Evolutionary conservation across 805 yeast species (phyloP).

Genomic region (Saccharomycopsis fodiens): DNA sequence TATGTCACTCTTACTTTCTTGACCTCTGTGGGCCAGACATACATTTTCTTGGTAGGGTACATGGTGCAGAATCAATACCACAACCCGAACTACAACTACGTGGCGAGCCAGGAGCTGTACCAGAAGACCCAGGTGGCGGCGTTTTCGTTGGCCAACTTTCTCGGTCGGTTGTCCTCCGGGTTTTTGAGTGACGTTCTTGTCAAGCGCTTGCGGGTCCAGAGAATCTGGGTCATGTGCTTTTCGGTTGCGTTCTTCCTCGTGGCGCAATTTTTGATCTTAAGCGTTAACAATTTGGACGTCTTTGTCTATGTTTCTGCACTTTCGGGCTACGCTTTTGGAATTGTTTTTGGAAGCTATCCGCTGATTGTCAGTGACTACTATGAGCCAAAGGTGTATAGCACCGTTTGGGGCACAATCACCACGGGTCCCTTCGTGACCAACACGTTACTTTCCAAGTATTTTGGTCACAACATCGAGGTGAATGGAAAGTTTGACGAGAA

Average conservation of each 20-base stretch:
- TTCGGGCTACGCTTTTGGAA: slow-evolving; percentile 62
- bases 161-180: slow-evolving; percentile 44
- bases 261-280: slow-evolving; percentile 31
- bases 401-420: slow-evolving; percentile 69
- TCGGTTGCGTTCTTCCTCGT: slow-evolving; percentile 32
- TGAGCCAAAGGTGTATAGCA: slow-evolving; percentile 60
- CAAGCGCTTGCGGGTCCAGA: slow-evolving; percentile 42
- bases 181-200: slow-evolving; percentile 55
- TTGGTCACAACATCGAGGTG: slow-evolving; percentile 47
- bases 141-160: slow-evolving; percentile 16
- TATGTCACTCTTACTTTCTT: slow-evolving; percentile 10
- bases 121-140: slow-evolving; percentile 17
- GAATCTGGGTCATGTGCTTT: slow-evolving; percentile 55
- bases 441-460: slow-evolving; percentile 43
- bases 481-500: slow-evolving; percentile 35
- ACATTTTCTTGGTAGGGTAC: slow-evolving; percentile 68
- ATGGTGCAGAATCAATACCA: slow-evolving; percentile 44
- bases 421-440: slow-evolving; percentile 60
- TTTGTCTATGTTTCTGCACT: slow-evolving; percentile 44
- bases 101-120: slow-evolving; percentile 2
- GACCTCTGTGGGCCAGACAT: slow-evolving; percentile 49
- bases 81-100: slow-evolving; percentile 14
- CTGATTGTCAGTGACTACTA: slow-evolving; percentile 67
- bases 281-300: slow-evolving; percentile 32
- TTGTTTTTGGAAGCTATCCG: slow-evolving; percentile 67